These are phyloP conservation scores for Carex pumila DNA, from an alignment of 176 grass and related monocot genomes.

Conservation along the genomic window DNA sequence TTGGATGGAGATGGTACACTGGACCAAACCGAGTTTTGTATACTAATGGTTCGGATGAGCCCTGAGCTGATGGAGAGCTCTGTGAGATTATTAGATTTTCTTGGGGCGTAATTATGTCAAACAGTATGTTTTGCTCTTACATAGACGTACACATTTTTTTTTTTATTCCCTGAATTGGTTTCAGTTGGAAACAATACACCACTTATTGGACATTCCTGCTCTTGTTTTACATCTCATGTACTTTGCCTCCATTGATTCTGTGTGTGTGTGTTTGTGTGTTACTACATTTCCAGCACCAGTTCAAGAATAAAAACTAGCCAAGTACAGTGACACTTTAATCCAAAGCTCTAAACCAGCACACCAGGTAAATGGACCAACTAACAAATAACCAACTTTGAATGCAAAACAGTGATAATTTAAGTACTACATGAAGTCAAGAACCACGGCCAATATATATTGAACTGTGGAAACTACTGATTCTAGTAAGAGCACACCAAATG, in stretches of 20 bases:
- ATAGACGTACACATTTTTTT: neutral
- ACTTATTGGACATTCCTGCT: neutral
- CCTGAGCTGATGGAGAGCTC: conserved; percentile 58
- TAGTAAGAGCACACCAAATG: neutral
- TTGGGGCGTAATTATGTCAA: conserved; percentile 14
- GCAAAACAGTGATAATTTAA: neutral
- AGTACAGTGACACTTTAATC: neutral
- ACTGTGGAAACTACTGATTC: neutral
- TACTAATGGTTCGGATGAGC: conserved; percentile 85
- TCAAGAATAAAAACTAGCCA: neutral
- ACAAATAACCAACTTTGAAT: neutral
- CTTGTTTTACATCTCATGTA: neutral
- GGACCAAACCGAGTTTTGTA: conserved; percentile 83
- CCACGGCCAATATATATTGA: neutral
- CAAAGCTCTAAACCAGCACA: neutral
- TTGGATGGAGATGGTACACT: conserved; percentile 56
- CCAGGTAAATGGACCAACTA: neutral
- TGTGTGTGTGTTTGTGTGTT: neutral
- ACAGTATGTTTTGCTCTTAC: neutral
- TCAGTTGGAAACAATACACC: neutral
- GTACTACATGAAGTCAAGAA: neutral
- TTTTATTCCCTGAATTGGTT: neutral
- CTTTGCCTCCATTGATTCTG: neutral
- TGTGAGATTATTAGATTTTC: conserved; percentile 20
- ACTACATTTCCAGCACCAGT: neutral